Evolutionary conservation across 2,329 filamentous ascomycete species (phyloP), one percentile per base, ranked within the genome.

Genomic region (Aspergillus brasiliensis): DNA sequence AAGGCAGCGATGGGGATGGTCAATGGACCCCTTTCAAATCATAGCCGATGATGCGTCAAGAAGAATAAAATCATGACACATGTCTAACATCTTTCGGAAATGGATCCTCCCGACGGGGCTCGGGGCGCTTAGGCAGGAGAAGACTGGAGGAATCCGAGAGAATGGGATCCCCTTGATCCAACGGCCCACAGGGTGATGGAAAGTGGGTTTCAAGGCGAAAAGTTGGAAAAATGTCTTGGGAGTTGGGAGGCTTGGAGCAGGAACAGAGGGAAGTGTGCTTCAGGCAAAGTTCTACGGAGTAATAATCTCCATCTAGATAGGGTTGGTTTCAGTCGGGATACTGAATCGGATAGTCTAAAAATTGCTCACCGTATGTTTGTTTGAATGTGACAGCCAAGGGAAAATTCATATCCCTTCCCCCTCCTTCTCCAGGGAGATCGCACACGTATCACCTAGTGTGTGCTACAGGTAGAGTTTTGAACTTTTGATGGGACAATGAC

Each of bases 331-430:
- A 55, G 52, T n/a, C 31, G 15, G 10, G 19, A 28, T 55, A 27
- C 38, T 31, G n/a, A 27, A 55, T 37, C 28, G 13, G 52, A 21
- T 34, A 21, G 40, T 55, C 40, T 7, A 25, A 44, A 38, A 40
- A 31, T 13, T 34, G 52, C 31, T 55, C 52, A 55, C 52, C 52
- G 52, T 46, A 55, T 55, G 38, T 55, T 55, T 40, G 38, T 25
- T 25, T 8, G 25, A 34, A 13, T 15, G 31, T 34, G 38, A 42
- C 51, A 54, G 40, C 28, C 37, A 27, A 27, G 37, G 52, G 28
- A 44, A 44, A 55, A 55, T 17, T 21, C 17, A 46, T 55, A 44
- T 21, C 52, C 40, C 42, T 34, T 31, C 28, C 51, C 23, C 19
- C 25, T 34, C 31, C 19, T 13, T 38, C 27, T 31, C 52, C 46